Evolutionary conservation across 176 grass and related monocot genomes (phyloP), one percentile per base, ranked within the genome.

Genomic region (Pontederia paniculata): DNA sequence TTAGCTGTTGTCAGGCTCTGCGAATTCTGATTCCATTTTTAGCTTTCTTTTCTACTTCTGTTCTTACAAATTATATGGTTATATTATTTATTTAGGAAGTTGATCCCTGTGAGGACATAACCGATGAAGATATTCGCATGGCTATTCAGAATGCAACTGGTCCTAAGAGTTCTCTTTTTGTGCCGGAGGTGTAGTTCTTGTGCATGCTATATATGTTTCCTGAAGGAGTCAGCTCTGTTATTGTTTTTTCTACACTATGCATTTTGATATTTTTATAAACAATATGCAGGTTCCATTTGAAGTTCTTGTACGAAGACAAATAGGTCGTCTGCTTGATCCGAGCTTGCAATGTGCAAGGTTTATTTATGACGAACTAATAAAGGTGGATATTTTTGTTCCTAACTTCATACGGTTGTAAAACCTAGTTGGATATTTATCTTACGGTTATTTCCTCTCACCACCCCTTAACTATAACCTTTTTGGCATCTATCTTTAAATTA

Each of bases 71-170:
- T 9, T 18, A 10, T 15, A 21, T 12, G 17, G 17, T 58, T 46
- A 7, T 31, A 8, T 58, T 47, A 28, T 31, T 58, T 37, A n/a
- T 58, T 6, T 22, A 98, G 93, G 93, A 90, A 74, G 86, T 98
- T 78, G 93, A 98, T 75, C 86, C 93, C 63, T 98, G 80, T 68
- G 93, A 91, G 73, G 86, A 88, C 77, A 88, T 98, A 55, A 91
- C 86, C 0, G 93, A 98, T 66, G 93, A 91, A 75, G 80, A 91
- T 63, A 98, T 98, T 43, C 83, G 86, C n/a, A 86, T 91, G 71
- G 86, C 93, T 65, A 98, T 98, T 79, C 93, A 88, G 59, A 98
- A 98, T 69, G 86, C 93, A 66, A 91, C 85, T 59, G 93, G 93
- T 77, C 93, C 93, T 63, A 84, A 79, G 67, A 82, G 86, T 70